Conservation (phyloP, 306 rosid species). For the Cucurbita pepo region DNA sequence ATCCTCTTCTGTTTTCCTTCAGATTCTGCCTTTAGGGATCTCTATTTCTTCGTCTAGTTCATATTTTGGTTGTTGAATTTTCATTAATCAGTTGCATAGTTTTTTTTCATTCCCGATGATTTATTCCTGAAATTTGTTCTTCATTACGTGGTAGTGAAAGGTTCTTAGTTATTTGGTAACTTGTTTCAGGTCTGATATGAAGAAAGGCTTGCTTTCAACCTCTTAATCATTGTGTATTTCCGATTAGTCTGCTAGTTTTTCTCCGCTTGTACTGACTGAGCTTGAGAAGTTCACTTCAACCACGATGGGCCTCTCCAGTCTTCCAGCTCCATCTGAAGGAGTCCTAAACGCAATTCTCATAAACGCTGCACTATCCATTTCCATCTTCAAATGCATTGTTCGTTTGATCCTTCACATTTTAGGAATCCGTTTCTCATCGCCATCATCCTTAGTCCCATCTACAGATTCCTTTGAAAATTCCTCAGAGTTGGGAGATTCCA, state of each 20-base stretch:
- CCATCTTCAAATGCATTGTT: conserved; percentile 62
- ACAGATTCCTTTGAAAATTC: conserved; percentile 21
- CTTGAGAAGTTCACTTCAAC: not conserved
- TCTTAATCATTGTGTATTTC: not conserved
- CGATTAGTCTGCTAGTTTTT: not conserved
- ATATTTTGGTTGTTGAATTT: not conserved
- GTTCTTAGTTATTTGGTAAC: not conserved
- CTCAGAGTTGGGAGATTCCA: conserved; percentile 32
- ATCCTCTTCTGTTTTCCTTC: not conserved
- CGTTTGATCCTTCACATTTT: conserved; percentile 51
- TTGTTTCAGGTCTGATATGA: conserved; percentile 1
- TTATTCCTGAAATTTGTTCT: not conserved
- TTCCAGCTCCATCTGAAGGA: conserved; percentile 92
- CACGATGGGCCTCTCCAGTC: conserved; percentile 80
- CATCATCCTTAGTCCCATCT: conserved; percentile 20
- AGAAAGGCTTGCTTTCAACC: not conserved
- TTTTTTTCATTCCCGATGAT: not conserved
- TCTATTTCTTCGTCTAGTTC: not conserved
- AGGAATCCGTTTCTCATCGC: conserved; percentile 47
- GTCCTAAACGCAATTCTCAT: conserved; percentile 49
- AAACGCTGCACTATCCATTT: conserved; percentile 62
- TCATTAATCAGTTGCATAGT: not conserved
- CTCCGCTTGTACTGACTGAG: not conserved
- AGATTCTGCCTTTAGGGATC: not conserved
- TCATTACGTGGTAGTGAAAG: not conserved